Evolutionary conservation across 1,284 basidiomycete species (phyloP).

Genomic region (Marasmius oreades): DNA sequence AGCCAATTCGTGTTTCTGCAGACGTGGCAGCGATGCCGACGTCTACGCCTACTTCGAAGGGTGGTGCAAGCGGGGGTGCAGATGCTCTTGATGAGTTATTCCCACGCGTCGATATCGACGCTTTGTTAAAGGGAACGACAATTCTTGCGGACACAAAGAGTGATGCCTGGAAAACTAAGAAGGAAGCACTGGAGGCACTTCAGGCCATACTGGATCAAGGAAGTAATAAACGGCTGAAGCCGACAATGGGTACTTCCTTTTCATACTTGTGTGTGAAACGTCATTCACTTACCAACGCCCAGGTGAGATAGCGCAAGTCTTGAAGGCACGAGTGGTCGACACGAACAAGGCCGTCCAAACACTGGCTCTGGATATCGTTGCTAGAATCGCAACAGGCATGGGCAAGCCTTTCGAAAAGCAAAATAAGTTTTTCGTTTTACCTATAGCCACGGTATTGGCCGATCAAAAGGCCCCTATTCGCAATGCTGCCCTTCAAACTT

Average conservation of each 20-base stretch:
- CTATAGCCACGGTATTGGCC: conserved; percentile 83
- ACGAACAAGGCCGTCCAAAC: conserved; percentile 93
- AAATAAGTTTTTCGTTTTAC: conserved; percentile 69
- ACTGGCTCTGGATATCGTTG: conserved; percentile 87
- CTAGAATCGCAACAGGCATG: conserved; percentile 91
- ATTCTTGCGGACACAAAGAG: conserved; percentile 83
- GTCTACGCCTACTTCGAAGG: conserved; percentile 35
- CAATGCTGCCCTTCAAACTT: conserved; percentile 70
- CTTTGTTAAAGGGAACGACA: conserved; percentile 80
- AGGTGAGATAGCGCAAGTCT: conserved; percentile 88
- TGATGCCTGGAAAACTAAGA: conserved; percentile 97
- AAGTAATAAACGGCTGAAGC: conserved; percentile 89
- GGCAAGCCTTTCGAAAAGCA: conserved; percentile 94
- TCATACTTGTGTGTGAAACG: neutral
- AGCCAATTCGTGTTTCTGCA: conserved; percentile 73
- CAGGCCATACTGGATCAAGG: conserved; percentile 86
- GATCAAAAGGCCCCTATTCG: conserved; percentile 93
- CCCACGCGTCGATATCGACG: conserved; percentile 92
- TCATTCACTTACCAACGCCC: neutral
- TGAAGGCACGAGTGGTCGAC: conserved; percentile 89
- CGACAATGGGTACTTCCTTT: conserved; percentile 67
- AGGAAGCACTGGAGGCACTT: conserved; percentile 89
- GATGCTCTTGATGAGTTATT: conserved; percentile 93
- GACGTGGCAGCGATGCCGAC: conserved; percentile 64
- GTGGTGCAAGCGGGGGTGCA: conserved; percentile 35